Evolutionary conservation across 2,329 filamentous ascomycete genomes (phyloP).

Genomic region (Exophiala viscosa): DNA sequence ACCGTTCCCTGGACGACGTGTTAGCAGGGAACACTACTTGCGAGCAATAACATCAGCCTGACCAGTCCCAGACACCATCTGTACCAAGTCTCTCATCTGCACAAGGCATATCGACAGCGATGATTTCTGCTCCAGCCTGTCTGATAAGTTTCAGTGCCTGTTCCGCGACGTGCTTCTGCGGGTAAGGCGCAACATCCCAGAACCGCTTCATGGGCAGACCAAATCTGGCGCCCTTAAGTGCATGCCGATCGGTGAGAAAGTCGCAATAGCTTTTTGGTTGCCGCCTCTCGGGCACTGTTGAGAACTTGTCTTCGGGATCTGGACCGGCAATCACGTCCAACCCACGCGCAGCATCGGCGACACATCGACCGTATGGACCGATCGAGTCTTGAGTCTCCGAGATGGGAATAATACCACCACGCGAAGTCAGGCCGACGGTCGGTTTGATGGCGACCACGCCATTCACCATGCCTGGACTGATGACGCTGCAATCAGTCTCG

Average conservation of each 20-base stretch:
- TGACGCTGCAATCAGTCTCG: conserved; percentile 35
- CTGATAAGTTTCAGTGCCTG: conserved; percentile 36
- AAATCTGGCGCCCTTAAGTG: conserved; percentile 24
- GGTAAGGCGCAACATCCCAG: conserved; percentile 41
- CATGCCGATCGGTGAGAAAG: conserved; percentile 15
- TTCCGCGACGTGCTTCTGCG: conserved; percentile 38
- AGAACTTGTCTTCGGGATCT: conserved; percentile 22
- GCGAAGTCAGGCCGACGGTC: conserved; percentile 32
- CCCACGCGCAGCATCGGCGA: conserved; percentile 25
- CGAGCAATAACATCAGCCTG: conserved; percentile 1
- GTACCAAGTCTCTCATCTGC: conserved; percentile 30
- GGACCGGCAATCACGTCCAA: conserved; percentile 22
- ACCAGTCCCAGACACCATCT: conserved; percentile 33
- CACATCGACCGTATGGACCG: conserved; percentile 27
- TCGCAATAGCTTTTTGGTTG: conserved; percentile 19
- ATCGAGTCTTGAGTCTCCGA: conserved; percentile 29
- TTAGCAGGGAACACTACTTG: no score
- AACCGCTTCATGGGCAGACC: conserved; percentile 41
- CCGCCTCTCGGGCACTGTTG: conserved; percentile 12
- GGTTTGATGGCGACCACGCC: conserved; percentile 37
- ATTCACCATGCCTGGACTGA: conserved; percentile 33
- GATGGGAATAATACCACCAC: conserved; percentile 33
- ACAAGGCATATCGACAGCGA: conserved; percentile 30
- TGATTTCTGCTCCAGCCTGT: conserved; percentile 35
- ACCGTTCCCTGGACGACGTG: conserved; percentile 16